Conservation (phyloP, 129 eudicot species). For the Deinandra increscens region DNA sequence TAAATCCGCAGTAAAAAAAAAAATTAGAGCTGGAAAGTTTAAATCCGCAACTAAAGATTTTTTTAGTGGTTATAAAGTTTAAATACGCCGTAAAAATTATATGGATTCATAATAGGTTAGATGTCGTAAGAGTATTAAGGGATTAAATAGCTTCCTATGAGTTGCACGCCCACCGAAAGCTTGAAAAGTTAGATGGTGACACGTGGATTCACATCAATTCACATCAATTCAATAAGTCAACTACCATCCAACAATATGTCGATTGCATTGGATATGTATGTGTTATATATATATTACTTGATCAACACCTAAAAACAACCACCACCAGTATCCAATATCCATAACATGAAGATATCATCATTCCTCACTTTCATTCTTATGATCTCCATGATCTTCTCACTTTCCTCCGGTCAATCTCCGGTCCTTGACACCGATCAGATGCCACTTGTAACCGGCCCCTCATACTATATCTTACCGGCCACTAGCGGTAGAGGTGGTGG, state of each 20-base stretch:
- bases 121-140: too few species aligned
- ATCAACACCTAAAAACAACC: background rate
- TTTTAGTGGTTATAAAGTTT: too few species aligned
- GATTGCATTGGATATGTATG: too few species aligned
- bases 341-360: slow-evolving; percentile 20
- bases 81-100: too few species aligned
- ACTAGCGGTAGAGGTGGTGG: slow-evolving; percentile 21
- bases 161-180: too few species aligned
- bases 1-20: too few species aligned
- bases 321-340: background rate
- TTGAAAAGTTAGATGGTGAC: too few species aligned
- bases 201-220: background rate
- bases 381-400: slow-evolving; percentile 25
- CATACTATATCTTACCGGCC: slow-evolving; percentile 24
- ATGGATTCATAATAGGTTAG: too few species aligned
- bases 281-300: too few species aligned
- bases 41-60: too few species aligned
- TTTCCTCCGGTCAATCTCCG: slow-evolving; percentile 24
- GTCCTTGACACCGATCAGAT: slow-evolving; percentile 21
- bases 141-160: too few species aligned
- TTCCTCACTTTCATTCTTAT: slow-evolving; percentile 21
- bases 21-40: too few species aligned
- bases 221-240: background rate
- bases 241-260: background rate
- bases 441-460: slow-evolving; percentile 15